These are phyloP conservation scores for Eragrostis nindensis DNA, from an alignment of 176 grass and related monocot genomes.

Conservation along the genomic window DNA sequence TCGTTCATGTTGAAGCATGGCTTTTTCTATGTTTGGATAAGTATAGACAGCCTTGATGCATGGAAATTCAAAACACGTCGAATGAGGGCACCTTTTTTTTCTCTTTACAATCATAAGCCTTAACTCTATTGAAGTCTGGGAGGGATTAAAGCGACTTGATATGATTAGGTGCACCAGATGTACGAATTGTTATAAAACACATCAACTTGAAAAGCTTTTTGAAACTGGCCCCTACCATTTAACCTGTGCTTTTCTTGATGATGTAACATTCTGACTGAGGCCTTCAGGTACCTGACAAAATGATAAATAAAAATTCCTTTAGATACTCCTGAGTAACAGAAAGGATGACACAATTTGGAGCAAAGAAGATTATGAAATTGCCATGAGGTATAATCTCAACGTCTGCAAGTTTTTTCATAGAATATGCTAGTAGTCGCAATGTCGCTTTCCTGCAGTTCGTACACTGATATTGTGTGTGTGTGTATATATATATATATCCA, in stretches of 20 bases:
- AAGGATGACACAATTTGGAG: background rate
- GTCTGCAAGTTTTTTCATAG: constrained; percentile 9
- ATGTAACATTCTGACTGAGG: constrained; percentile 26
- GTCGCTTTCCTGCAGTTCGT: background rate
- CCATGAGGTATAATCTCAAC: background rate
- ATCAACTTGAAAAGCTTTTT: constrained; percentile 10
- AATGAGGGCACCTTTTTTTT: background rate
- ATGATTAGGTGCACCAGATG: constrained; percentile 18
- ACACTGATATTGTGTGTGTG: too few relatives aligned
- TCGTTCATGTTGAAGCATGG: background rate
- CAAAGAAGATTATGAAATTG: background rate
- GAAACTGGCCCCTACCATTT: constrained; percentile 33
- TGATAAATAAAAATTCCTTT: constrained; percentile 11
- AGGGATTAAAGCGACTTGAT: background rate
- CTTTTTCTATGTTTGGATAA: too few relatives aligned
- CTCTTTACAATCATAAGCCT: constrained; percentile 14
- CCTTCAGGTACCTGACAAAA: constrained; percentile 44
- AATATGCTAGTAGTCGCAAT: constrained; percentile 15
- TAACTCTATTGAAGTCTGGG: background rate
- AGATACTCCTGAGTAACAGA: background rate
- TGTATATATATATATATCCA: too few relatives aligned
- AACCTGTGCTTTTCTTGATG: constrained; percentile 31
- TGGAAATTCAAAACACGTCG: constrained; percentile 19
- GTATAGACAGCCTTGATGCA: background rate
- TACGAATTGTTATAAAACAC: background rate